Percentiles rank a stretch among this genome's conserved stretches.
These are phyloP conservation scores for Linum tenue DNA, from an alignment of 345 rosid genomes.

Conservation along the genomic window DNA sequence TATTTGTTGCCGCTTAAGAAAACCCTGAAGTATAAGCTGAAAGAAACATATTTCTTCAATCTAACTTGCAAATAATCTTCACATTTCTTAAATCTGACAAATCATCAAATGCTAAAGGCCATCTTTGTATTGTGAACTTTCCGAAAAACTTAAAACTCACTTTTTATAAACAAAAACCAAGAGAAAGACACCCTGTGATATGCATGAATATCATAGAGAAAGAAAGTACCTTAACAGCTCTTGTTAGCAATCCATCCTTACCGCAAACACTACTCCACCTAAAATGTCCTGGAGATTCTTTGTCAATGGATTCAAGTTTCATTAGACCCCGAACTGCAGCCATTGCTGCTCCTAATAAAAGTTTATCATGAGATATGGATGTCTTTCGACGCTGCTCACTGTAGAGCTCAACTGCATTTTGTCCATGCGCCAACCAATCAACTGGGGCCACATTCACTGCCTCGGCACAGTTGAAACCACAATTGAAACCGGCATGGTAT, in stretches of 20 bases:
- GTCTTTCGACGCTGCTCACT: conserved; percentile 75
- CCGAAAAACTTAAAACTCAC: no score
- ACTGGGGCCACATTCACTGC: conserved; percentile 99
- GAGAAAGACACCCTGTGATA: no score
- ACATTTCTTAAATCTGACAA: no score
- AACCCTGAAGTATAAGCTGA: no score
- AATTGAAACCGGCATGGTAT: conserved; percentile 92
- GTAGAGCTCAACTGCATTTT: conserved; percentile 80
- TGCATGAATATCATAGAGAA: no score
- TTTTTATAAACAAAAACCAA: no score
- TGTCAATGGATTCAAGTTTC: conserved; percentile 45
- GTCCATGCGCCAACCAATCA: conserved; percentile 94
- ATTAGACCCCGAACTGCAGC: conserved; percentile 53
- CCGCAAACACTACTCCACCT: conserved; percentile 78
- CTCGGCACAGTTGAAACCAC: conserved; percentile 99
- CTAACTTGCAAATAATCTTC: no score
- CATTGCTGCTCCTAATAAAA: conserved; percentile 61
- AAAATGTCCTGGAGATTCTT: conserved; percentile 50
- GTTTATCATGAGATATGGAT: conserved; percentile 93
- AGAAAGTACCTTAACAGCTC: conserved; percentile 58
- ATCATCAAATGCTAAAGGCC: no score
- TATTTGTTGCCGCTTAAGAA: no score
- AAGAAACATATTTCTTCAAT: no score
- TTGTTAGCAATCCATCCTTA: conserved; percentile 71
- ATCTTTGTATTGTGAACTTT: no score